Base-by-base conservation (phyloP, 257 asterid genomes). In the Penstemon newberryi region DNA sequence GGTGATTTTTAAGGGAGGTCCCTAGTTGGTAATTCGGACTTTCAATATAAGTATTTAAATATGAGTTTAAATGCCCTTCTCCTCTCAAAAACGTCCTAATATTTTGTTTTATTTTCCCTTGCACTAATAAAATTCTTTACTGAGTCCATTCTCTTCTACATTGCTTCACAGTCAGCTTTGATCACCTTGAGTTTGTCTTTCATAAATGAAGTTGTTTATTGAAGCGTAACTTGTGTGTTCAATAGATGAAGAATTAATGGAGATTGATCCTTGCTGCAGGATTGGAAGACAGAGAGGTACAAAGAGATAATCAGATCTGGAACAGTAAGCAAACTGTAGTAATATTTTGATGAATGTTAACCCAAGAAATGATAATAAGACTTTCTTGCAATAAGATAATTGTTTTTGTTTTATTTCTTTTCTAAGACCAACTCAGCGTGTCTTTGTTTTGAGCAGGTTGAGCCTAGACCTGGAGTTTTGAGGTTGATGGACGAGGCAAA, bases 231-330 rank as follows among this genome's bases (percentile, higher is more conserved):
- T 66, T 66, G 13, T 45, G 60, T 56, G 49, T 67, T 67, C 11
- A 50, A 8, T 62, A 10, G 38, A 65, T 79, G 25, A 61, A 49
- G 55, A 51, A 11, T 36, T 55, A 44, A 58, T 63, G 10, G 52
- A 33, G 8, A 40, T 4, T 53, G 55, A 60, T 69, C 8, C 66
- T 43, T 75, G 72, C 37, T 72, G 74, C 86, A 92, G 97, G 99
- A 90, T 65, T 93, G 99, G 99, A 93, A 93, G 84, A 90, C 99
- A 13, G 96, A 90, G 82, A 87, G 99, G 77, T 93, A 93, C 87
- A 89, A 93, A 79, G 95, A 88, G 11, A 93, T 93, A 50, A 84
- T 93, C 78, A 88, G 78, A 83, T 93, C 99, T 15, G 99, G 97
- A 84, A 83, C 87, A 5, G 97, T 93, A 81, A 85, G 99, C 67